A percentile compares a stretch with the other conserved stretches of the same genome.
phyloP scores from a whole-genome alignment of 2,329 filamentous ascomycete genomes.

The Xylaria hypoxylon region DNA sequence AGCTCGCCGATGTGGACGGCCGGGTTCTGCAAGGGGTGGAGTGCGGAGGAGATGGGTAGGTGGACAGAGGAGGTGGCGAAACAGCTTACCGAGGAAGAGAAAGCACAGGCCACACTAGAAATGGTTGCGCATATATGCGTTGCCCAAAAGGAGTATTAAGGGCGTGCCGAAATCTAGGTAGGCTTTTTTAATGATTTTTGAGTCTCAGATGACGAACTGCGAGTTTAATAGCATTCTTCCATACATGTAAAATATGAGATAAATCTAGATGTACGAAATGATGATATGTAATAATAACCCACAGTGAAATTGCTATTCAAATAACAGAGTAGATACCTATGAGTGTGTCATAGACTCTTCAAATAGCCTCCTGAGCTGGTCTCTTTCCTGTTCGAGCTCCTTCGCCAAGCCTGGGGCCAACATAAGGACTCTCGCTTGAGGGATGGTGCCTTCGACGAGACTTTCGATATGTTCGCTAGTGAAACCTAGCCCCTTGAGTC shows the following conservation, averaged over 20 bases:
- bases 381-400: constrained; percentile 76
- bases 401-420: constrained; percentile 83
- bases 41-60: constrained; percentile 38
- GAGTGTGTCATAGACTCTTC: constrained; percentile 66
- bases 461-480: constrained; percentile 78
- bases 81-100: constrained; percentile 42
- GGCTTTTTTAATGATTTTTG: neutral
- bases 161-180: too few species aligned
- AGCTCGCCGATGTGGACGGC: constrained; percentile 44
- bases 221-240: neutral
- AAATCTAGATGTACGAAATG: neutral
- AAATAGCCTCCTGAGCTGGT: constrained; percentile 77
- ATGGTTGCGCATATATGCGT: constrained; percentile 45
- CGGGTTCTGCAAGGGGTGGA: constrained; percentile 43
- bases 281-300: neutral
- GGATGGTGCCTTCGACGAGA: constrained; percentile 93
- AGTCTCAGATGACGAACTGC: neutral
- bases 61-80: constrained; percentile 42
- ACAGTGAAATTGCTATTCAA: neutral
- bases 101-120: constrained; percentile 35
- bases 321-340: constrained; percentile 20
- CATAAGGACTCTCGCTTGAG: constrained; percentile 90
- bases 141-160: constrained; percentile 32
- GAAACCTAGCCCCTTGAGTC: constrained; percentile 87
- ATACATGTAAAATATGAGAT: neutral